Evolutionary conservation across 208 protist species (phyloP).

Genomic region (Chromosphaera perkinsii): DNA sequence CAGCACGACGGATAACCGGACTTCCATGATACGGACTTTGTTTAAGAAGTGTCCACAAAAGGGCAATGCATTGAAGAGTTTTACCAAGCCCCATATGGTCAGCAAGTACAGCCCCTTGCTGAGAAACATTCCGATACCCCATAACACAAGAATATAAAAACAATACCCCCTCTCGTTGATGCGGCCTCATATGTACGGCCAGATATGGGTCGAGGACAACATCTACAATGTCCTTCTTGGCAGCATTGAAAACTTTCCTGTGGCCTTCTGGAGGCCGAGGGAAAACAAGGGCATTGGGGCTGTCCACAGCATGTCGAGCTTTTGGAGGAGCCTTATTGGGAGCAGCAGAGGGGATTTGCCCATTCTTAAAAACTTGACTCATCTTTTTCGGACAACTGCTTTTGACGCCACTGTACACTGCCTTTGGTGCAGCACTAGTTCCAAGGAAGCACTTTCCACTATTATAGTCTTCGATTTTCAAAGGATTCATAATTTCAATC

Average conservation of each 20-base stretch:
- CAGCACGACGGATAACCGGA: not conserved
- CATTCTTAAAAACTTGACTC: too few species aligned
- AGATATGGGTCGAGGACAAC: slow-evolving; percentile 35
- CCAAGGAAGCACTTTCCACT: slow-evolving; percentile 19
- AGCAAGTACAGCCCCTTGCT: slow-evolving; percentile 46
- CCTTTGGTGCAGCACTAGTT: not conserved
- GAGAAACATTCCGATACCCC: slow-evolving; percentile 9
- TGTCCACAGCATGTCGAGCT: too few species aligned
- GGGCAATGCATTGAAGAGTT: slow-evolving; percentile 43
- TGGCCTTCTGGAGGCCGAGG: slow-evolving; percentile 2
- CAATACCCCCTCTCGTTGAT: slow-evolving; percentile 40
- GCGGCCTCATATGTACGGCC: slow-evolving; percentile 28
- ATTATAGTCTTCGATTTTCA: slow-evolving; percentile 1
- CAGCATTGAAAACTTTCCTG: not conserved
- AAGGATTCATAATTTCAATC: slow-evolving; percentile 11
- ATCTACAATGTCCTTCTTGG: not conserved
- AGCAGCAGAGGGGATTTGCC: too few species aligned
- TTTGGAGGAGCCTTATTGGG: too few species aligned
- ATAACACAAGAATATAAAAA: slow-evolving; percentile 49
- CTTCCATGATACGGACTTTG: slow-evolving; percentile 6
- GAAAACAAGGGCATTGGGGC: slow-evolving; percentile 1
- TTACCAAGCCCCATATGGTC: slow-evolving; percentile 56
- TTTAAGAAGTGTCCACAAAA: slow-evolving; percentile 46
- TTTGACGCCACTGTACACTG: not conserved
- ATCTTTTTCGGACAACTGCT: too few species aligned